A percentile compares a stretch with the other conserved stretches of the same genome.
These are phyloP conservation scores for Gastrodia elata DNA, from an alignment of 106 monocot species.

Conservation along the genomic window DNA sequence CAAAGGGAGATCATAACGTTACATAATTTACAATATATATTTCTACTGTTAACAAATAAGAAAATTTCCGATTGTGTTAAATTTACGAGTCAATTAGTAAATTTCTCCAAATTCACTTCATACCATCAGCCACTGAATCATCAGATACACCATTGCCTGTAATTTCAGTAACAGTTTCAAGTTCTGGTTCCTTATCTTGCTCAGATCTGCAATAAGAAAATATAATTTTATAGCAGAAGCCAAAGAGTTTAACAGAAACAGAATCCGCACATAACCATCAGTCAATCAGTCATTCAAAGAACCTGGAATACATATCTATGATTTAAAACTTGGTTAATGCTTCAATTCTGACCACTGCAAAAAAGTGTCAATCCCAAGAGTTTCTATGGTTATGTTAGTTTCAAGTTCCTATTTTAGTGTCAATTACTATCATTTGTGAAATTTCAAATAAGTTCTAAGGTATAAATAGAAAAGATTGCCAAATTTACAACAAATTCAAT, in stretches of 20 bases:
- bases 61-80: neutral
- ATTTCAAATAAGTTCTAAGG: no score
- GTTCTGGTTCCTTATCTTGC: conserved; percentile 94
- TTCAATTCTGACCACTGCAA: no score
- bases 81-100: neutral
- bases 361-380: no score
- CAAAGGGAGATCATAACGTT: neutral
- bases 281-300: neutral
- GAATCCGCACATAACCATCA: neutral
- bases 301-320: neutral
- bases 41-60: neutral
- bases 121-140: conserved; percentile 64
- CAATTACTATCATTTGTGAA: no score
- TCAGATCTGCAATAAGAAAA: conserved; percentile 58
- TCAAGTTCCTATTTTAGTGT: no score
- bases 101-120: neutral
- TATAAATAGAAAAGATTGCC: no score
- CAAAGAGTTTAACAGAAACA: neutral
- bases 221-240: neutral
- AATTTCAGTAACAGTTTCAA: conserved; percentile 52
- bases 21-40: conserved; percentile 3
- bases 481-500: no score
- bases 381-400: no score
- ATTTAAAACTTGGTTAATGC: no score
- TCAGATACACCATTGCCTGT: conserved; percentile 33